phyloP scores from a whole-genome alignment of 139 green algal species.

The Coelastrella sp. region DNA sequence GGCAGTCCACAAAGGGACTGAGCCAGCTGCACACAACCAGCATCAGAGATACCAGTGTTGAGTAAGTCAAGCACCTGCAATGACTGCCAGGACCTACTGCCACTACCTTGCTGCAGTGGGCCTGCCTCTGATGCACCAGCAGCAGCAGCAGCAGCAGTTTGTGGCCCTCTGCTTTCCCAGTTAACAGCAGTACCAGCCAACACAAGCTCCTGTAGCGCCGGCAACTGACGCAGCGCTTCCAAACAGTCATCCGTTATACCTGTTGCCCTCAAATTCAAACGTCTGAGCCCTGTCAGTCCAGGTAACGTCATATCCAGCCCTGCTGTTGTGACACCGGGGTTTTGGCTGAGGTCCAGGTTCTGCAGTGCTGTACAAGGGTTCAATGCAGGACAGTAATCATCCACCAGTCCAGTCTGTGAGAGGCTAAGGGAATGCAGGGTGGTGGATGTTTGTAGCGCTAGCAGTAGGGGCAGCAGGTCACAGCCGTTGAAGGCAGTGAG shows the following conservation, averaged over 20 bases:
- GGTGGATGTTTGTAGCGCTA: not conserved
- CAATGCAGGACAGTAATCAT: slow-evolving; percentile 32
- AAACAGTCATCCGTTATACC: not conserved
- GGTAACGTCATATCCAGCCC: slow-evolving; percentile 18
- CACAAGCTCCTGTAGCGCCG: not conserved
- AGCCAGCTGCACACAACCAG: slow-evolving; percentile 1
- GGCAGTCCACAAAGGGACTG: not conserved
- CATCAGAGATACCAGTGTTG: not conserved
- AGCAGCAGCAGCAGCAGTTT: not conserved
- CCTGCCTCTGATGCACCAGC: not conserved
- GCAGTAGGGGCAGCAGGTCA: slow-evolving; percentile 20
- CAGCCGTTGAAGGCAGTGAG: not conserved
- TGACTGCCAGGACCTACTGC: not conserved
- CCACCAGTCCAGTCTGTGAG: not conserved
- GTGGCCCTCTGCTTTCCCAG: slow-evolving; percentile 5
- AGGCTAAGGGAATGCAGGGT: not conserved
- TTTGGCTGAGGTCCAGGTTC: slow-evolving; percentile 13
- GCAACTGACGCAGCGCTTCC: not conserved
- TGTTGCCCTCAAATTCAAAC: not conserved
- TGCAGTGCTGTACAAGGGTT: not conserved
- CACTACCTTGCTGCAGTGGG: not conserved
- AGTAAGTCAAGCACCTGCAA: not conserved
- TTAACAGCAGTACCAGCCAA: slow-evolving; percentile 11
- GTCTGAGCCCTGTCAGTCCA: slow-evolving; percentile 5
- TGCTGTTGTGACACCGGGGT: slow-evolving; percentile 12